These are phyloP conservation scores for Aspergillus melleus DNA, from an alignment of 2,329 filamentous ascomycete genomes.

Conservation along the genomic window DNA sequence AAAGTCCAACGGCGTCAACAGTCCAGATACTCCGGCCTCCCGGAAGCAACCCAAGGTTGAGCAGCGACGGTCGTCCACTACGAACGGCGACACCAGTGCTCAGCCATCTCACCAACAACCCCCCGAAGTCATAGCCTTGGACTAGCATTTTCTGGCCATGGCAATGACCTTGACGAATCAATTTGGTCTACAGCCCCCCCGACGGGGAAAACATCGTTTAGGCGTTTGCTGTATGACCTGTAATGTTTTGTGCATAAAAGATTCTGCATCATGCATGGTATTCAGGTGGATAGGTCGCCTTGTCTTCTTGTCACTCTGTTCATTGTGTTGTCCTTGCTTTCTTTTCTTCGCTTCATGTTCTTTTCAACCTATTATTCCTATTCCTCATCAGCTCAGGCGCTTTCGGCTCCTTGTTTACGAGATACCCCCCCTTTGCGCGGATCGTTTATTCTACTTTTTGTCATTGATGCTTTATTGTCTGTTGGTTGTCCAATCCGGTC, in stretches of 20 bases:
- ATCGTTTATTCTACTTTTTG: background rate
- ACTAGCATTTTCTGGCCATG: constrained; percentile 13
- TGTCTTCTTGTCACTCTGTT: background rate
- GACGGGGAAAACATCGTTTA: background rate
- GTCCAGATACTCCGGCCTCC: constrained; percentile 2
- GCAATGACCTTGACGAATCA: background rate
- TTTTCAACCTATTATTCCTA: background rate
- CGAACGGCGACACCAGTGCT: background rate
- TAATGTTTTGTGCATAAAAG: background rate
- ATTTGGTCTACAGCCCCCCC: background rate
- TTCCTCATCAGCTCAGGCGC: constrained; percentile 7
- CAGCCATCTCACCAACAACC: constrained; percentile 1
- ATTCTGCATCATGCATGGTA: background rate
- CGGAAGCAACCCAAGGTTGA: constrained; percentile 16
- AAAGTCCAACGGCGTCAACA: constrained; percentile 14
- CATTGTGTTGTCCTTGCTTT: background rate
- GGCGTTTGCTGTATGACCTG: background rate
- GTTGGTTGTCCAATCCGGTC: background rate
- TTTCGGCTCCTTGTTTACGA: constrained; percentile 6
- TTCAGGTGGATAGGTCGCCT: background rate
- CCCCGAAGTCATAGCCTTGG: constrained; percentile 24
- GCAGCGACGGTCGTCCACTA: background rate
- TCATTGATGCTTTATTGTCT: background rate
- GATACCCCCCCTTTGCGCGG: constrained; percentile 7
- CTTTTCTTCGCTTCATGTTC: background rate